Conservation (phyloP, 2,329 filamentous ascomycete genomes). For the Helotiales sp. region DNA sequence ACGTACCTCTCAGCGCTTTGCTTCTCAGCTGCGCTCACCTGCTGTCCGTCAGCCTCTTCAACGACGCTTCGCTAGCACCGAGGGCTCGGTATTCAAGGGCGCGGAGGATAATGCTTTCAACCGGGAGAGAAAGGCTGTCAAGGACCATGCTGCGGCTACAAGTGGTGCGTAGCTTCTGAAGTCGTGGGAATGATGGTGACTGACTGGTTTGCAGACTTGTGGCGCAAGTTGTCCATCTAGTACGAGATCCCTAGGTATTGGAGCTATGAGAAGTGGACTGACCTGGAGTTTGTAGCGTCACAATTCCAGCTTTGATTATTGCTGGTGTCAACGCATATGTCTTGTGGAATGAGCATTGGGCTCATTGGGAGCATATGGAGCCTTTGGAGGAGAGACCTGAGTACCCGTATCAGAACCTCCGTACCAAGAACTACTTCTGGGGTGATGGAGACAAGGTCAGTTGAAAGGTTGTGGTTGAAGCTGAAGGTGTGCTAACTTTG, state of each 20-base stretch:
- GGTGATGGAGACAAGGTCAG: constrained; percentile 92
- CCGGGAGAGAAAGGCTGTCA: constrained; percentile 85
- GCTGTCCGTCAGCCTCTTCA: constrained; percentile 58
- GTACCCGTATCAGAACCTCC: constrained; percentile 98
- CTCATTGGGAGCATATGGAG: constrained; percentile 84
- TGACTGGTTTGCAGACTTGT: constrained; percentile 64
- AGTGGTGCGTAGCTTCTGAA: constrained; percentile 62
- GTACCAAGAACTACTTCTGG: constrained; percentile 93
- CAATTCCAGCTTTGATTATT: constrained; percentile 71
- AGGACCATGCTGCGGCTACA: constrained; percentile 83
- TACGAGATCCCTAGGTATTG: constrained; percentile 50
- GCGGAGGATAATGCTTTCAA: constrained; percentile 86
- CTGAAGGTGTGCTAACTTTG: constrained; percentile 16
- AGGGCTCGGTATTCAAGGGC: constrained; percentile 56
- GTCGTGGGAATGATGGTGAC: background rate
- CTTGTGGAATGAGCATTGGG: constrained; percentile 96
- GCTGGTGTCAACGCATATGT: constrained; percentile 81
- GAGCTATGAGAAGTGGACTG: constrained; percentile 10
- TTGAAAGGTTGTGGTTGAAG: constrained; percentile 18
- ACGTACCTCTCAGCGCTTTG: constrained; percentile 63
- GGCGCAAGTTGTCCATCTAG: constrained; percentile 96
- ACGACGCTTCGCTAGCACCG: constrained; percentile 70
- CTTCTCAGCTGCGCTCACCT: constrained; percentile 56
- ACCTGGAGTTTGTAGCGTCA: constrained; percentile 55
- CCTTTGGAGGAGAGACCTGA: constrained; percentile 88